Evolutionary conservation across 83 land plant species (phyloP), one percentile per base, ranked within the genome.

Genomic region (Isoetes engelmannii): DNA sequence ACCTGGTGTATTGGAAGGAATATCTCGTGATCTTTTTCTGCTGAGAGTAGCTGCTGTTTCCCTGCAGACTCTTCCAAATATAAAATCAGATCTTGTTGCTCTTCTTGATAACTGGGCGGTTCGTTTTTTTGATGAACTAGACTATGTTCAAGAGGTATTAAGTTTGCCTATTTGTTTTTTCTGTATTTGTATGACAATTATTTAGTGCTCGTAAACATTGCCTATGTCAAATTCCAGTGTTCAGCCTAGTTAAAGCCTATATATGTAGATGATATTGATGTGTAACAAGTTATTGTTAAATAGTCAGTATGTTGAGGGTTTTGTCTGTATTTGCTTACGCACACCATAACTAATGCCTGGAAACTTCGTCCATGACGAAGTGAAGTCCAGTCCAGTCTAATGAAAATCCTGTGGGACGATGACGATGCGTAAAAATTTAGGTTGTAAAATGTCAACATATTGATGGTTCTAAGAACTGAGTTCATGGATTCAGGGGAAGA

Each of bases 71-170:
- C 46, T 78, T 48, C 77, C 81, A 44, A 53, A 53, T 66, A 55
- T 74, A 12, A 57, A 80, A 21, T 65, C 82, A 10, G 57, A 81
- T 69, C 63, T 81, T 66, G 82, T 81, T 66, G 84, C 72, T 9
- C 84, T 81, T 71, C 82, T 81, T 21, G 84, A 81, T 58, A 78
- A 70, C 47, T 78, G 82, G 84, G 84, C 84, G 46, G 50, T 74
- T 42, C 84, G 78, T 47, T 81, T 81, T 67, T 81, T 78, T 61
- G 78, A 81, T 74, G 84, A 81, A 61, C 84, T 81, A 42, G 84
- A 81, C 68, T 81, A 81, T 71, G 69, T 74, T 5, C 63, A 75
- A 66, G 84, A 81, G 84, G 84, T 81, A 63, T 7, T 28, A 28
- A 28, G 37, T 28, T 8, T 64, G 67, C n/a, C 37, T 72, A 19